Percentiles rank a stretch among this genome's conserved stretches.
Evolutionary conservation across 345 rosid species (phyloP).

Genomic region (Linum trigynum): DNA sequence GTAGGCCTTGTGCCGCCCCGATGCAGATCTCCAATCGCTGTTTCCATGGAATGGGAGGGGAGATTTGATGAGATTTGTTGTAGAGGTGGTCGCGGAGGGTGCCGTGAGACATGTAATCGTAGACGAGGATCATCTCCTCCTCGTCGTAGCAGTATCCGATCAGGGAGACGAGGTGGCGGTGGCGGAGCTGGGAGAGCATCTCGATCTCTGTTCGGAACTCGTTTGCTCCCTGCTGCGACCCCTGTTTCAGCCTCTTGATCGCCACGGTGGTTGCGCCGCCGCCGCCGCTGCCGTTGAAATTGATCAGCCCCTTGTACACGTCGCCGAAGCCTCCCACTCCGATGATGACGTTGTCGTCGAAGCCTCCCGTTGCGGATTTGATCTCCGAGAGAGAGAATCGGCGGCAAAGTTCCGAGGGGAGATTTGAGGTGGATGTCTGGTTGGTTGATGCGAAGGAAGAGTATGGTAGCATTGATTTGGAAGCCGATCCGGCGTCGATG

Average conservation of each 20-base stretch:
- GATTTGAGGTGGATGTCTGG: neutral
- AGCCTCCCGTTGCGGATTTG: slow-evolving; percentile 20
- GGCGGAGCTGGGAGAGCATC: slow-evolving; percentile 32
- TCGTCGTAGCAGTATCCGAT: slow-evolving; percentile 37
- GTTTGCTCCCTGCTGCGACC: slow-evolving; percentile 30
- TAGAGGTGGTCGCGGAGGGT: slow-evolving; percentile 28
- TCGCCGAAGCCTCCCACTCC: slow-evolving; percentile 40
- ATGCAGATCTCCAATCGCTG: slow-evolving; percentile 34
- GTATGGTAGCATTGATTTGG: slow-evolving; percentile 4
- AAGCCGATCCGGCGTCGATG: neutral
- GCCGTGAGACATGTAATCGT: slow-evolving; percentile 30
- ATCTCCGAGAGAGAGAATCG: slow-evolving; percentile 30
- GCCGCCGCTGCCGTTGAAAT: slow-evolving; percentile 11
- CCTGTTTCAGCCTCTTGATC: slow-evolving; percentile 28
- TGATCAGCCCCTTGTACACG: slow-evolving; percentile 28
- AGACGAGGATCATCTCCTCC: slow-evolving; percentile 38
- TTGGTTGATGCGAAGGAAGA: neutral
- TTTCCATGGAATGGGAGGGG: slow-evolving; percentile 30
- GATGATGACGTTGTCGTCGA: slow-evolving; percentile 16
- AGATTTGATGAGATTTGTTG: slow-evolving; percentile 5
- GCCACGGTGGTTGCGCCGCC: slow-evolving; percentile 22
- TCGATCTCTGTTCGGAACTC: slow-evolving; percentile 39
- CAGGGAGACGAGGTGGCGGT: slow-evolving; percentile 31
- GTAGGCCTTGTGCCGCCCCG: slow-evolving; percentile 38
- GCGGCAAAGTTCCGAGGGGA: slow-evolving; percentile 19